Conservation (phyloP, 192 early-diverging fungal genomes). For the Diversispora eburnea region DNA sequence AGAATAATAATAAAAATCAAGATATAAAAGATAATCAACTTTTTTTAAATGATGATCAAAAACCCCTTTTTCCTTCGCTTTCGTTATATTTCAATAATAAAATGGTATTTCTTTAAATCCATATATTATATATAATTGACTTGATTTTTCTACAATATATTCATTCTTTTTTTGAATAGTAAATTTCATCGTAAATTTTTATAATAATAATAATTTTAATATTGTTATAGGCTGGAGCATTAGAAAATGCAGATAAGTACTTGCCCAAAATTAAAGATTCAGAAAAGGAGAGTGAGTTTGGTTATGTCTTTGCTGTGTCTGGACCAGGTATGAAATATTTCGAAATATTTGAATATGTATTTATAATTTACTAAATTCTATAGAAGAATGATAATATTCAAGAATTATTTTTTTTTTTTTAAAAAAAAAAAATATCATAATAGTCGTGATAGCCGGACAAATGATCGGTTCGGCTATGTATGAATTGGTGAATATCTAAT, state of each 20-base stretch:
- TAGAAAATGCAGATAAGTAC: conserved; percentile 81
- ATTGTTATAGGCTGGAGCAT: conserved; percentile 75
- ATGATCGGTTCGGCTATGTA: conserved; percentile 98
- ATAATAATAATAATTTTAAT: no score
- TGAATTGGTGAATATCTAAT: conserved; percentile 76
- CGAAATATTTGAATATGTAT: background rate
- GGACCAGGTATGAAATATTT: conserved; percentile 73
- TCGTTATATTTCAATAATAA: no score
- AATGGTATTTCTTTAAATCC: no score
- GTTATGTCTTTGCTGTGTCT: conserved; percentile 95
- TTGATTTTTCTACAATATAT: no score
- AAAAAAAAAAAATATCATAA: conserved; percentile 14
- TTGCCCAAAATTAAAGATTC: conserved; percentile 82
- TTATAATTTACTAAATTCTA: background rate
- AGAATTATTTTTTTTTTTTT: conserved; percentile 1
- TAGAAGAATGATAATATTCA: background rate
- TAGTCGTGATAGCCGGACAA: conserved; percentile 97
- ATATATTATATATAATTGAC: no score
- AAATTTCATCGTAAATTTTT: no score
- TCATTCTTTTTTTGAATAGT: no score
- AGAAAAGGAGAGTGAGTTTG: conserved; percentile 82
- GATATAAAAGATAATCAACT: no score
- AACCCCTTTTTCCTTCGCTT: no score
- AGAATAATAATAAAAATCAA: no score
- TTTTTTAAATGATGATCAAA: no score